Evolutionary conservation across 2,329 filamentous ascomycete genomes (phyloP), one percentile per base, ranked within the genome.

Genomic region (Dactylellina parvicollis): DNA sequence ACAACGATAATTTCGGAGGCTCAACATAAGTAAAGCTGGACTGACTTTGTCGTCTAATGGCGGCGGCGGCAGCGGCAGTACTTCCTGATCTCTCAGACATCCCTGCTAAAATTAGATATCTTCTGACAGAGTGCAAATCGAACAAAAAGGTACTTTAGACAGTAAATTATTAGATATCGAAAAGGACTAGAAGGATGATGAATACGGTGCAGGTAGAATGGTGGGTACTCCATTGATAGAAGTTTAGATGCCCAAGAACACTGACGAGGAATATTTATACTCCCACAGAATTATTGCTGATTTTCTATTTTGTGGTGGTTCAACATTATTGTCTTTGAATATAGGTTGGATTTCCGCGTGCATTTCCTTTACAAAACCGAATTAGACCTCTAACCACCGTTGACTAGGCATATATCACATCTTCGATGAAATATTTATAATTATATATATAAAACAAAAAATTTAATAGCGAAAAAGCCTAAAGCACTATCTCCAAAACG

Each of bases 21-120:
- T 61, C 69, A 5, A 20, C 36, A 5, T 46, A 24, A 26, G 46
- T 40, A 36, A 66, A 49, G 9, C 18, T 60, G 8, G 46, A 60
- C 9, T 38, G 42, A 42, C 30, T 55, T 38, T 44, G 52, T 14
- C 60, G 52, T 55, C 60, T 50, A n/a, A 66, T 16, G 8, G 69
- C 69, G 0, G 69, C 69, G 3, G 69, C 69, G 0, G 69, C 69
- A 1, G 69, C 69, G 1, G 69, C 69, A 20, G 69, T 46, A 32
- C 69, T 73, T 8, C 42, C 69, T 32, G 18, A 49, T 20, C 40
- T 52, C 36, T 73, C 60, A 12, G 60, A 10, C 44, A 52, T 62
- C 34, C 28, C n/a, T 4, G 8, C 2, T 5, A n/a, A 20, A 7
- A 34, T 14, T 28, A 14, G 24, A 9, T 50, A 42, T 7, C 44